Base-by-base conservation (phyloP, 1,284 basidiomycete species). In the Porogramme epimiltina region DNA sequence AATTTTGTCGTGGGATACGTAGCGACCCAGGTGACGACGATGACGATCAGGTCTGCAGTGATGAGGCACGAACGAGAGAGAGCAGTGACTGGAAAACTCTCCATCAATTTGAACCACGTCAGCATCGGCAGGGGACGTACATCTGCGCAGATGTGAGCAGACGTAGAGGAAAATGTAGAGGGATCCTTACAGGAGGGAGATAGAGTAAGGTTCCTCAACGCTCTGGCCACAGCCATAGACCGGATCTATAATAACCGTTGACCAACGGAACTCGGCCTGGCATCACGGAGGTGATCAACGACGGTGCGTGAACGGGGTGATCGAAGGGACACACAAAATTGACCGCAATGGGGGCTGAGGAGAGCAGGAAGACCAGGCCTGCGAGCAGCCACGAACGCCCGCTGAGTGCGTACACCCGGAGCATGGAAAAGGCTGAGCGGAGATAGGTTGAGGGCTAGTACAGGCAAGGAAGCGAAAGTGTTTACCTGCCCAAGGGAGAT, bases 381-480 rank as follows among this genome's bases (percentile, higher is more conserved):
- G 39, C 24, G 6, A 54, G 25, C 1, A 10, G 4, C 39, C 45
- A 42, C 4, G 23, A 19, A 19, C 41, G 22, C 18, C 44, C 36
- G n/a, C 33, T 43, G 25, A 54, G 18, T 5, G 52, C 52, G 24
- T 42, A 42, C 4, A 40, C 45, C 10, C 52, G 44, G 8, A 54
- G 36, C 4, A 24, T 48, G 2, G 52, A 50, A 39, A 54, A 50
- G 3, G 41, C 52, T 54, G 25, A 16, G 15, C 11, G 2, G 10
- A 6, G 13, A 13, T 15, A 33, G 6, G 1, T 15, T 16, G 22
- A 28, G 28, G 9, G 22, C 2, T 4, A 42, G 18, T n/a, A 13
- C 28, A 40, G 13, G 38, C 13, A 38, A 10, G 3, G 20, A 13
- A 22, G 13, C 11, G n/a, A 11, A 4, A 26, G 6, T 22, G 42